Base-by-base conservation (phyloP, 2,329 filamentous ascomycete species). In the Hypomyces rosellus region DNA sequence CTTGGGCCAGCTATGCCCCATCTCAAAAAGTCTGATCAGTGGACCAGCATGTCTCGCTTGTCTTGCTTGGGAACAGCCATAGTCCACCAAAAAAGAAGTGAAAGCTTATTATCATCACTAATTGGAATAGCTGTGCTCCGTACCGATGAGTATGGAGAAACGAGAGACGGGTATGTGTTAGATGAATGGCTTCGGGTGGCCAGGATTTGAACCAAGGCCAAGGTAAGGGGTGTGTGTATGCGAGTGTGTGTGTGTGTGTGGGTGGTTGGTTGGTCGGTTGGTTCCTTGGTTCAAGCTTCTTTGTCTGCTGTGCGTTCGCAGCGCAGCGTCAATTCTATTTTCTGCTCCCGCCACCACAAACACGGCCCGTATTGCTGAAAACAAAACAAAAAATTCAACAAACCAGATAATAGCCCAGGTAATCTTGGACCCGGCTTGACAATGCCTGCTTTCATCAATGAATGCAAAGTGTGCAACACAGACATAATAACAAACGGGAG, bases 21-120 rank as follows among this genome's bases (percentile, higher is more conserved):
- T 30, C 25, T 30, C 25, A 30, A 20, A 42, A 42, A 42, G 15
- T 42, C 15, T 44, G 41, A 45, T 51, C 39, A 40, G 45, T 36
- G 45, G 34, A 36, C 45, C 41, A 45, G 40, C 30, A 51, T 51
- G 49, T 51, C 49, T 51, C 34, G 46, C 34, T 25, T 51, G 49
- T 51, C 49, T 51, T 45, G 49, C 37, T 48, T 39, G n/a, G 8
- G 33, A 25, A 8, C 25, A 8, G 25, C 25, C 25, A 30, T 30
- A 11, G 25, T 11, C 38, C 34, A 20, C 42, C 30, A 22, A 22
- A 34, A 41, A 30, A 8, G 6, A 30, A 30, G 25, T 30, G 9
- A 30, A 30, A 30, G 25, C 25, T 30, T 30, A 30, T 30, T 30
- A 30, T 30, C 8, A 30, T 30, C 25, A 30, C 25, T 30, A 30